A percentile compares a stretch with the other conserved stretches of the same genome.
Evolutionary conservation across 129 eudicot genomes (phyloP).

Genomic region (Centella asiatica): DNA sequence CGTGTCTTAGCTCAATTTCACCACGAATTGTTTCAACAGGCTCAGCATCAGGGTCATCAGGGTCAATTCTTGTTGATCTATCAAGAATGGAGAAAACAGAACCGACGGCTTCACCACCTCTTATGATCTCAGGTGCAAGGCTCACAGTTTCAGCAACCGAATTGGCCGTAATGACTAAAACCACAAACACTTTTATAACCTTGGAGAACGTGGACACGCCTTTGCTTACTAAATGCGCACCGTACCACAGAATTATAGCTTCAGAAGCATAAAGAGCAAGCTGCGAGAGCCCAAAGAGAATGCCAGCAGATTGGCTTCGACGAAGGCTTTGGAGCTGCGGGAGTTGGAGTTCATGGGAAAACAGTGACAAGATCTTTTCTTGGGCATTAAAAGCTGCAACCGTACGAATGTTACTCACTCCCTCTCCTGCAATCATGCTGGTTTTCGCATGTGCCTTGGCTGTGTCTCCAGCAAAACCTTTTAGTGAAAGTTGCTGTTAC

Average conservation of each 20-base stretch:
- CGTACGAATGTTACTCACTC: conserved; percentile 93
- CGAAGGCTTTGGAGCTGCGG: conserved; percentile 70
- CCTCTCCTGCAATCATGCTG: conserved; percentile 98
- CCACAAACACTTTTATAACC: conserved; percentile 87
- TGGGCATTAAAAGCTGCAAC: conserved; percentile 97
- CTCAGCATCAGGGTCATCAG: conserved; percentile 83
- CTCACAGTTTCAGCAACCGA: conserved; percentile 93
- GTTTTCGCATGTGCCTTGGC: conserved; percentile 98
- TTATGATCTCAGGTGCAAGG: conserved; percentile 84
- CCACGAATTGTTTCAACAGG: conserved; percentile 62
- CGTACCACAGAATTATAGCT: conserved; percentile 94
- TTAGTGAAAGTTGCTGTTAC: conserved; percentile 83
- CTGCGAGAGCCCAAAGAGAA: conserved; percentile 83
- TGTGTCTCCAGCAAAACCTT: conserved; percentile 97
- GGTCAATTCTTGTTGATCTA: conserved; percentile 68
- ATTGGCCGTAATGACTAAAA: conserved; percentile 80
- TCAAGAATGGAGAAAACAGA: conserved; percentile 80
- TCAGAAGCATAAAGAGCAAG: conserved; percentile 89
- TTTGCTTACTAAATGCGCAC: conserved; percentile 68
- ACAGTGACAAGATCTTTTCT: conserved; percentile 65
- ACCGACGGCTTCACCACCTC: conserved; percentile 99
- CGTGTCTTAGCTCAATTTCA: conserved; percentile 83
- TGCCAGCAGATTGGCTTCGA: conserved; percentile 66
- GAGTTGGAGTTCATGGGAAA: conserved; percentile 55
- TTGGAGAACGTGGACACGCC: conserved; percentile 82